phyloP scores from a whole-genome alignment of 2,329 filamentous ascomycete genomes.

The Eurotiales sp. region DNA sequence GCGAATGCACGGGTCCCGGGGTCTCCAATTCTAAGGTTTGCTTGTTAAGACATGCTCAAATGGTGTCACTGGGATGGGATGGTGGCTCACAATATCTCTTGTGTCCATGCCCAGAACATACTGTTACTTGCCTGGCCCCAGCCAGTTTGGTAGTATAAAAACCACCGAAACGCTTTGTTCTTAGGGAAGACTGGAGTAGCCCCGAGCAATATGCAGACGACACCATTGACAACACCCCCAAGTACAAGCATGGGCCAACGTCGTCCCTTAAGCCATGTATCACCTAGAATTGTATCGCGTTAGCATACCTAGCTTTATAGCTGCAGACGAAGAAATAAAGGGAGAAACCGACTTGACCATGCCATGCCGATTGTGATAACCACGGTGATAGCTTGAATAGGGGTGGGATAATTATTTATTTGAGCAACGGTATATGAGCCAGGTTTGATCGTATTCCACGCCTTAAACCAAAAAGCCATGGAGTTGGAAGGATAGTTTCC shows the following conservation, averaged over 20 bases:
- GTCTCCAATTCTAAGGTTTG: not conserved
- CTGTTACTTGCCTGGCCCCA: not conserved
- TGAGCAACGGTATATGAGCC: not conserved
- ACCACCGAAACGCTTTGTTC: not conserved
- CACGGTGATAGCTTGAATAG: not conserved
- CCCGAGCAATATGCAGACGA: not conserved
- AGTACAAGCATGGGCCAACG: not conserved
- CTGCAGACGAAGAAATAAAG: not conserved
- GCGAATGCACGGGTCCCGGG: not conserved
- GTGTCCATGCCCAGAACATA: constrained; percentile 3
- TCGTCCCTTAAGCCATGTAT: not conserved
- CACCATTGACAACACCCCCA: not conserved
- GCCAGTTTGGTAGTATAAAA: not conserved
- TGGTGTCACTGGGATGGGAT: not conserved
- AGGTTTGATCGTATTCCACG: constrained; percentile 1
- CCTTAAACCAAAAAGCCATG: constrained; percentile 1
- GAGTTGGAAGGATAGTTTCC: not conserved
- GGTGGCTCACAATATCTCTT: not conserved
- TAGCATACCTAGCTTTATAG: too few relatives aligned
- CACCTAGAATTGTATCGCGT: not conserved
- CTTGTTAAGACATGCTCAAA: not conserved
- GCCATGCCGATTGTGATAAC: not conserved
- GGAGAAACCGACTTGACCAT: not conserved
- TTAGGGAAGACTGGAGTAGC: not conserved
- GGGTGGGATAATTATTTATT: not conserved